Evolutionary conservation across 208 protist genomes (phyloP).

Genomic region (Leishmania amazonensis): DNA sequence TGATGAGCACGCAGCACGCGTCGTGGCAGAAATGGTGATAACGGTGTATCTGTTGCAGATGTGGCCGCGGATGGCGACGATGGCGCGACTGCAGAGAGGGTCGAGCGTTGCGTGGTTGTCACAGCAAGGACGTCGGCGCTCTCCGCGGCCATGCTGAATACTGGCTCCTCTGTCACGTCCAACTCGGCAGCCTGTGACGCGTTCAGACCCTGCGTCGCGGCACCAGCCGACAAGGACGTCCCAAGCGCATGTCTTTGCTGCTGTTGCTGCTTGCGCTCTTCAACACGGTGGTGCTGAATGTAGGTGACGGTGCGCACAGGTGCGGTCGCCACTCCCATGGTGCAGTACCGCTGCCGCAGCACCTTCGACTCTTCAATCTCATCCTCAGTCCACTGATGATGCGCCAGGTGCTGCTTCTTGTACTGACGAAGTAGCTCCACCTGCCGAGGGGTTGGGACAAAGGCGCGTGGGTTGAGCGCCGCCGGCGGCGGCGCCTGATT

Average conservation of each 20-base stretch:
- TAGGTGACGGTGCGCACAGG: constrained; percentile 39
- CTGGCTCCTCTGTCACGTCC: constrained; percentile 11
- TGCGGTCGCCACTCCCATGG: constrained; percentile 34
- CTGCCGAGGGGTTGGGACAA: constrained; percentile 52
- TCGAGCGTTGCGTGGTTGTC: constrained; percentile 19
- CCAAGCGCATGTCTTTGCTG: not conserved
- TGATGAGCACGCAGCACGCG: constrained; percentile 24
- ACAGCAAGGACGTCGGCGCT: not conserved
- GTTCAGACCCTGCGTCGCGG: not conserved
- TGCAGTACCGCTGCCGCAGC: constrained; percentile 39
- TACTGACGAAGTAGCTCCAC: constrained; percentile 42
- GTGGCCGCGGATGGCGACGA: constrained; percentile 9
- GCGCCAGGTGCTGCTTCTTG: constrained; percentile 40
- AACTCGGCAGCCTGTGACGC: constrained; percentile 3
- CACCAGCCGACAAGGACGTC: not conserved
- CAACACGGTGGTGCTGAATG: constrained; percentile 26
- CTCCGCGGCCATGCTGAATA: not conserved
- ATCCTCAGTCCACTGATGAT: constrained; percentile 50
- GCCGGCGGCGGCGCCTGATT: not conserved
- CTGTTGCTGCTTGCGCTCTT: constrained; percentile 18
- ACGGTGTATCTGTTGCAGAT: constrained; percentile 9
- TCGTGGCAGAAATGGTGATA: constrained; percentile 38
- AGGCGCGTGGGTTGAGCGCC: constrained; percentile 29
- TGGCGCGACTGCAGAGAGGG: not conserved
- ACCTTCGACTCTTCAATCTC: constrained; percentile 49